Evolutionary conservation across 192 early-diverging fungal species (phyloP).

Genomic region (Dimargaris cristalligena): DNA sequence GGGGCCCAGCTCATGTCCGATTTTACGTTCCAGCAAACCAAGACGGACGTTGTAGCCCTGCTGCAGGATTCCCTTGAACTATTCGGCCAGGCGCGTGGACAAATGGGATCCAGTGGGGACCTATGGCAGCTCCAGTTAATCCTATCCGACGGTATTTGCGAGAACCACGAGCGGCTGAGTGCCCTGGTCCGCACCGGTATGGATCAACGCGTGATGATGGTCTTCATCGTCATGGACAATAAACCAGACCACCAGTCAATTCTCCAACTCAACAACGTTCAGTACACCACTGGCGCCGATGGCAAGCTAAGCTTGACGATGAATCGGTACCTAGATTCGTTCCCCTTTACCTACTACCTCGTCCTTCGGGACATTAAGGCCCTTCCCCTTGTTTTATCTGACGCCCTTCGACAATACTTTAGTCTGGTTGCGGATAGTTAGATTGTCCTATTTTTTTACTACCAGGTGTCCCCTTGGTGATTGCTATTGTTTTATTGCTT

Average conservation of each 20-base stretch:
- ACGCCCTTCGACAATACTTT: constrained; percentile 95
- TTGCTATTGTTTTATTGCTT: constrained; percentile 1
- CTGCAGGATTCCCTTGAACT: constrained; percentile 71
- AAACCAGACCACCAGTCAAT: constrained; percentile 70
- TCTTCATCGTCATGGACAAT: constrained; percentile 90
- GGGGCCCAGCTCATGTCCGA: constrained; percentile 79
- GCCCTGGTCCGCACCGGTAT: constrained; percentile 63
- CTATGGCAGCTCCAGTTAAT: constrained; percentile 94
- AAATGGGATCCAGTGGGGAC: constrained; percentile 29
- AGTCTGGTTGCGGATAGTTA: constrained; percentile 39
- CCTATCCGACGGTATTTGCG: constrained; percentile 92
- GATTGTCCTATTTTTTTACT: neutral
- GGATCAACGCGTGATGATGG: constrained; percentile 78
- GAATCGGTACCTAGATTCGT: constrained; percentile 79
- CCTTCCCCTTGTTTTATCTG: constrained; percentile 74
- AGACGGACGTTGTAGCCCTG: constrained; percentile 71
- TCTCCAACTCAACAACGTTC: constrained; percentile 75
- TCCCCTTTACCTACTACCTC: constrained; percentile 97
- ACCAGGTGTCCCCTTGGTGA: no score
- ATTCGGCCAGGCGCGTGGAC: constrained; percentile 54
- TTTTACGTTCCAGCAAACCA: constrained; percentile 82
- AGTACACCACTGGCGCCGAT: constrained; percentile 45
- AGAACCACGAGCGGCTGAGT: constrained; percentile 75
- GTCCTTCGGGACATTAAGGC: constrained; percentile 75
- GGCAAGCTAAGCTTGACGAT: constrained; percentile 51